Evolutionary conservation across 768 basidiomycete species (phyloP).

Genomic region (Atractiella rhizophila): DNA sequence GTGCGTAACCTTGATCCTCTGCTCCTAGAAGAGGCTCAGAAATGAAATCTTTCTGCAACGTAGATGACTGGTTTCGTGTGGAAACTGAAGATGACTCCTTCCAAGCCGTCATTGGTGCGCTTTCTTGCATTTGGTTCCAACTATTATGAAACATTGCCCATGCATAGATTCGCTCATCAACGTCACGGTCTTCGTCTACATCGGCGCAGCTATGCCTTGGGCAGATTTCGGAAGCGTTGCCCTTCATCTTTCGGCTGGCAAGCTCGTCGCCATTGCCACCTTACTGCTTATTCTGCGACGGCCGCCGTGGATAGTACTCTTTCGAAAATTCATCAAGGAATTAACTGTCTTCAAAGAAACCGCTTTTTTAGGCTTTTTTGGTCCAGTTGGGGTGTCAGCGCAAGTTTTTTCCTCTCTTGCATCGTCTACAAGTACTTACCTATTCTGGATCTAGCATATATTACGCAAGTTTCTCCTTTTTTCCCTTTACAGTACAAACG

Average conservation of each 20-base stretch:
- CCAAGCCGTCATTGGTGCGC: conserved; percentile 20
- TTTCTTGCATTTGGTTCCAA: conserved; percentile 5
- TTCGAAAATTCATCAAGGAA: conserved; percentile 20
- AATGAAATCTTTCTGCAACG: neutral
- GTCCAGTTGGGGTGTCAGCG: no score
- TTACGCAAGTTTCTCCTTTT: no score
- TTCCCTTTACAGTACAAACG: no score
- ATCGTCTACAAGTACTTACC: no score
- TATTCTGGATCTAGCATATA: no score
- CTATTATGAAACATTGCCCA: no score
- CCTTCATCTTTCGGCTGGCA: conserved; percentile 19
- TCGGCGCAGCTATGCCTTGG: conserved; percentile 22
- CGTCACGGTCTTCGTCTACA: conserved; percentile 20
- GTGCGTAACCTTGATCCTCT: neutral
- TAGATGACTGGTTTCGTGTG: conserved; percentile 17
- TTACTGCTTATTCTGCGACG: conserved; percentile 22
- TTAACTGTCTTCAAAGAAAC: no score
- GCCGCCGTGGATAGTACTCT: conserved; percentile 21
- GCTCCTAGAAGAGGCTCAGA: neutral
- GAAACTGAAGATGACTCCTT: conserved; percentile 19
- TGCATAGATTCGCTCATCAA: neutral
- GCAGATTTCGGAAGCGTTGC: conserved; percentile 5
- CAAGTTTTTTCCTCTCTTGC: no score
- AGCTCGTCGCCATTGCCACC: conserved; percentile 22
- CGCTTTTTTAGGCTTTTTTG: no score